These are phyloP conservation scores for Ophiocordyceps camponoti-rufipedis DNA, from an alignment of 2,329 filamentous ascomycete species.

Conservation along the genomic window DNA sequence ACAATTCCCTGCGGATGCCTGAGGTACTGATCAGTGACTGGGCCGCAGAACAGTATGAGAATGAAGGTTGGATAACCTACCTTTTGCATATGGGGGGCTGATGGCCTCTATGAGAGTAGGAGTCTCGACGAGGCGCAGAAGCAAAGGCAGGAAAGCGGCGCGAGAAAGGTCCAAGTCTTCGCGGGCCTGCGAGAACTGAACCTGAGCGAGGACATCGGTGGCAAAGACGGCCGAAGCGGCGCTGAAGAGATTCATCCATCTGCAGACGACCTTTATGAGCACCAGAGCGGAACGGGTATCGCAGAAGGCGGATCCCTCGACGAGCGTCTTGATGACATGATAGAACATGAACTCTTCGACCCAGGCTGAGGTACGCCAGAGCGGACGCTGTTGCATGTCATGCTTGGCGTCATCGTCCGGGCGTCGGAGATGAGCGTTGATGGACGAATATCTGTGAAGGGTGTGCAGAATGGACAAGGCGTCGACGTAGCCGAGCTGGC, in stretches of 20 bases:
- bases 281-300: slow-evolving; percentile 28
- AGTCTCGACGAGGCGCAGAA: slow-evolving; percentile 45
- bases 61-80: slow-evolving; percentile 16
- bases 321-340: slow-evolving; percentile 76
- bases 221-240: slow-evolving; percentile 29
- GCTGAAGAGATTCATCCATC: slow-evolving; percentile 41
- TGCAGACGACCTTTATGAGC: slow-evolving; percentile 29
- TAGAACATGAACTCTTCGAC: slow-evolving; percentile 87
- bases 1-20: slow-evolving; percentile 30
- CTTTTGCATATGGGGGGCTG: slow-evolving; percentile 31
- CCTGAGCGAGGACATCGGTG: slow-evolving; percentile 26
- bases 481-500: slow-evolving; percentile 31
- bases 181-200: slow-evolving; percentile 23
- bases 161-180: slow-evolving; percentile 43
- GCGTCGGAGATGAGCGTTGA: slow-evolving; percentile 15
- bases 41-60: background rate
- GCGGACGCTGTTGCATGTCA: slow-evolving; percentile 8
- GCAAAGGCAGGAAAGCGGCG: slow-evolving; percentile 44
- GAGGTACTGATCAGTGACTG: background rate
- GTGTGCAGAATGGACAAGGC: slow-evolving; percentile 34
- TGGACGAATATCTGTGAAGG: slow-evolving; percentile 38
- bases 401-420: slow-evolving; percentile 1
- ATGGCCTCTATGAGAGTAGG: slow-evolving; percentile 33
- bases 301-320: slow-evolving; percentile 29
- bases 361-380: slow-evolving; percentile 39